Conservation (phyloP, 306 rosid genomes). For the Hylodesmum podocarpum region DNA sequence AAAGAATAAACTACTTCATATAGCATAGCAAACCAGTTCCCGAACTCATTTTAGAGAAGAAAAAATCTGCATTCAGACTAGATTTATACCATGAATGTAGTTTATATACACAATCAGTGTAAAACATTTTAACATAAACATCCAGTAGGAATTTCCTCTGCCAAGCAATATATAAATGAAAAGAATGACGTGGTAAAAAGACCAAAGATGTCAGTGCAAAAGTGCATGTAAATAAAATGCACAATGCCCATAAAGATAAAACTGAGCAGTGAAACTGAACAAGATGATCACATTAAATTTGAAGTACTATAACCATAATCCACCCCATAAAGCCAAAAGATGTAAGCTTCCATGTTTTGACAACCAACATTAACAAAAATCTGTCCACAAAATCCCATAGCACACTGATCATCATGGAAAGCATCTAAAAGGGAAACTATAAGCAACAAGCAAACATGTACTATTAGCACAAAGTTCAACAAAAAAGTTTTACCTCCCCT, state of each 20-base stretch:
- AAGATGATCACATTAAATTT: neutral
- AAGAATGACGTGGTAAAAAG: neutral
- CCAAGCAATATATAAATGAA: neutral
- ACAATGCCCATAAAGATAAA: neutral
- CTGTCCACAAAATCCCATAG: neutral
- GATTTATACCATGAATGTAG: neutral
- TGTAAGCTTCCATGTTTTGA: neutral
- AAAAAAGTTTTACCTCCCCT: slow-evolving; percentile 46
- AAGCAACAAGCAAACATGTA: neutral
- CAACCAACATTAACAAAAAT: neutral
- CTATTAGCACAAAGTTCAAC: neutral
- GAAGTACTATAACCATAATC: neutral
- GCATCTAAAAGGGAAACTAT: neutral
- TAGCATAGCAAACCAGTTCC: neutral
- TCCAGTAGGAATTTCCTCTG: neutral
- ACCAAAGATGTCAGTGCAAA: neutral
- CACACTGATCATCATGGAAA: neutral
- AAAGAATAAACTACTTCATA: neutral
- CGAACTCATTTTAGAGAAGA: neutral
- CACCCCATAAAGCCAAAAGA: neutral
- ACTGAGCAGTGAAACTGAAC: neutral
- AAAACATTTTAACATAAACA: neutral
- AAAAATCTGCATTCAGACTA: neutral
- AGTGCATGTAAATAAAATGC: neutral
- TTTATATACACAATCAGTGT: neutral